Conservation (phyloP, 1,284 basidiomycete genomes). For the Puccinia triticina region DNA sequence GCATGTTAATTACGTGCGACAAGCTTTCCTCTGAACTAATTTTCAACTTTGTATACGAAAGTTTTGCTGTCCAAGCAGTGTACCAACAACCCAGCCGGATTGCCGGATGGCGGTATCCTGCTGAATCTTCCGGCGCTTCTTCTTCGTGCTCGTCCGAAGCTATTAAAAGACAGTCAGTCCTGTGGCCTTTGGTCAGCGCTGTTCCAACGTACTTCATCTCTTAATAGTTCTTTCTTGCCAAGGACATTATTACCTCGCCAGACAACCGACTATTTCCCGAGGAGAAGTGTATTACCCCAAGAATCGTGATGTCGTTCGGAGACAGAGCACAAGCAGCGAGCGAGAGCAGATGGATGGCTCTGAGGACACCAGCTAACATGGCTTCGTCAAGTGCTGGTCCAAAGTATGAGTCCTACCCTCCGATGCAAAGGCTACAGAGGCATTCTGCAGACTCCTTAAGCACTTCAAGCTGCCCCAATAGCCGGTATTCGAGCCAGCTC, state of each 20-base stretch:
- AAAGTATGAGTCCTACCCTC: background rate
- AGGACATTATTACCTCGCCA: background rate
- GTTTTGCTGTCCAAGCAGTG: constrained; percentile 3
- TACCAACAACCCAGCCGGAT: background rate
- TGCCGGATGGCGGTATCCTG: background rate
- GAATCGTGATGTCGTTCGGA: background rate
- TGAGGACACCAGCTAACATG: background rate
- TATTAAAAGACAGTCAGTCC: background rate
- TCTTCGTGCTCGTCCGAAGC: background rate
- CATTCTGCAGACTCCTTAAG: constrained; percentile 5
- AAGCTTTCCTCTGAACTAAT: too few relatives aligned
- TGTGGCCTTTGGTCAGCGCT: background rate
- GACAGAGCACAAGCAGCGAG: background rate
- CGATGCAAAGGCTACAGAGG: background rate
- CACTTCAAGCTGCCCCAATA: background rate
- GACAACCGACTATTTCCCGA: background rate
- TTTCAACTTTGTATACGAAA: too few relatives aligned
- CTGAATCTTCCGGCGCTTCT: background rate
- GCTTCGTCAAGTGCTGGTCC: background rate
- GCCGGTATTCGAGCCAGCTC: background rate
- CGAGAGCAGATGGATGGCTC: background rate
- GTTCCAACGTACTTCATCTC: background rate
- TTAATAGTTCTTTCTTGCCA: background rate
- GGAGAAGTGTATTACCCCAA: background rate
- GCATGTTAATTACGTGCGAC: too few relatives aligned